phyloP scores from a whole-genome alignment of 2,329 filamentous ascomycete species.

The Pseudogymnoascus destructans region DNA sequence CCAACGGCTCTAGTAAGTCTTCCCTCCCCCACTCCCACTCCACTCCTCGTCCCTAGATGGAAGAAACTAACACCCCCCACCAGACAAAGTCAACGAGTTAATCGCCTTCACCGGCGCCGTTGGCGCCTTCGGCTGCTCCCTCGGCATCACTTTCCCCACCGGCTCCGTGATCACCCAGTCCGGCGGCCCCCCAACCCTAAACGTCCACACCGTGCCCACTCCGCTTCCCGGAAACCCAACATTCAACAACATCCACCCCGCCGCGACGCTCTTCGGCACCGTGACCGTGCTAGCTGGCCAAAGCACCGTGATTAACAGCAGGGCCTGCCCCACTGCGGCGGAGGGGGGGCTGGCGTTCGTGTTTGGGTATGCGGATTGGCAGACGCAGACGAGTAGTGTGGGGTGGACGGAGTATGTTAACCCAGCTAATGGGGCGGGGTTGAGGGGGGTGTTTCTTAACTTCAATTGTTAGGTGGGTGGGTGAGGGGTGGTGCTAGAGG shows the following conservation, averaged over 20 bases:
- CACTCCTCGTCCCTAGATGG: not conserved
- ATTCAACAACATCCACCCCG: not conserved
- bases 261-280: not conserved
- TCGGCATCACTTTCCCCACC: not conserved
- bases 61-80: not conserved
- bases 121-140: slow-evolving; percentile 3
- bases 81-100: not conserved
- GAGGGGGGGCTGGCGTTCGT: not conserved
- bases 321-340: not conserved
- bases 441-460: not conserved
- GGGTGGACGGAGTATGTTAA: not conserved
- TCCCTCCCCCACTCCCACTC: not conserved
- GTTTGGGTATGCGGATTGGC: not conserved
- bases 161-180: not conserved
- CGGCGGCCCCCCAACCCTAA: not conserved
- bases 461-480: not conserved
- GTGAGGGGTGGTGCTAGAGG: not conserved
- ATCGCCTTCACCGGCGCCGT: not conserved
- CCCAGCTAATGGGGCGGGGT: not conserved
- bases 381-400: not conserved
- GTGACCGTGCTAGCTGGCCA: not conserved
- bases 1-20: not conserved
- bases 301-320: not conserved
- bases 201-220: not conserved
- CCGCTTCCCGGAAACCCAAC: not conserved